A percentile compares a stretch with the other conserved stretches of the same genome.
These are phyloP conservation scores for Monsonia emarginata DNA, from an alignment of 441 rosid species.

Conservation along the genomic window DNA sequence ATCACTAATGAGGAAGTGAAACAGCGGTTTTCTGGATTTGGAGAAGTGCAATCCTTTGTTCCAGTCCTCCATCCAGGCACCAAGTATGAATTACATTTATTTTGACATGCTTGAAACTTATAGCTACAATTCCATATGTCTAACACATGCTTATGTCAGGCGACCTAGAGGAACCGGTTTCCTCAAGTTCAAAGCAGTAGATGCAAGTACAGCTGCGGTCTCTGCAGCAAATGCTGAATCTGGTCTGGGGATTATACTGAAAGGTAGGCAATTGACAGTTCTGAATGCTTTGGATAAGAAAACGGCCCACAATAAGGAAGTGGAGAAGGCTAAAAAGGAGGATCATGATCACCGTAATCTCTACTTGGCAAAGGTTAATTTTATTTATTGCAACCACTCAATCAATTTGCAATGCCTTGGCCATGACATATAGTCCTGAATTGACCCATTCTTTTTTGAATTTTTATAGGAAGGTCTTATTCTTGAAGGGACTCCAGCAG, in stretches of 20 bases:
- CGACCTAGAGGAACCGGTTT: conserved; percentile 85
- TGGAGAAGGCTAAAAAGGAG: conserved; percentile 60
- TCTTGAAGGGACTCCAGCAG: conserved; percentile 79
- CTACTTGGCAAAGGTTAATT: conserved; percentile 71
- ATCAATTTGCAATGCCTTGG: neutral
- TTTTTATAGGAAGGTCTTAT: conserved; percentile 71
- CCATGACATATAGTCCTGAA: neutral
- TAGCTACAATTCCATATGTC: conserved; percentile 1
- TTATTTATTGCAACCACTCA: neutral
- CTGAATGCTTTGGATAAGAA: conserved; percentile 75
- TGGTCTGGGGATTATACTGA: conserved; percentile 64
- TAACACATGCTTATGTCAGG: conserved; percentile 37
- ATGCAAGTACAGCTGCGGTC: conserved; percentile 61
- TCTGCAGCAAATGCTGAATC: conserved; percentile 53
- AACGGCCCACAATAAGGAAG: conserved; percentile 58
- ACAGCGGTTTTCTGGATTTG: conserved; percentile 63
- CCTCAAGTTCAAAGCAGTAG: conserved; percentile 66
- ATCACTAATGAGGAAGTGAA: conserved; percentile 56
- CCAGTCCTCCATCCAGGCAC: conserved; percentile 84
- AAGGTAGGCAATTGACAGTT: conserved; percentile 65
- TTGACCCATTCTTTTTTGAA: conserved; percentile 12
- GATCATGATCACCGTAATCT: conserved; percentile 68
- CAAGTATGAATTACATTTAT: conserved; percentile 40
- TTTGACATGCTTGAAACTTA: conserved; percentile 12
- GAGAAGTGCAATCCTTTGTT: conserved; percentile 56